These are phyloP conservation scores for Candida boleticola DNA, from an alignment of 805 yeast species.

Conservation along the genomic window DNA sequence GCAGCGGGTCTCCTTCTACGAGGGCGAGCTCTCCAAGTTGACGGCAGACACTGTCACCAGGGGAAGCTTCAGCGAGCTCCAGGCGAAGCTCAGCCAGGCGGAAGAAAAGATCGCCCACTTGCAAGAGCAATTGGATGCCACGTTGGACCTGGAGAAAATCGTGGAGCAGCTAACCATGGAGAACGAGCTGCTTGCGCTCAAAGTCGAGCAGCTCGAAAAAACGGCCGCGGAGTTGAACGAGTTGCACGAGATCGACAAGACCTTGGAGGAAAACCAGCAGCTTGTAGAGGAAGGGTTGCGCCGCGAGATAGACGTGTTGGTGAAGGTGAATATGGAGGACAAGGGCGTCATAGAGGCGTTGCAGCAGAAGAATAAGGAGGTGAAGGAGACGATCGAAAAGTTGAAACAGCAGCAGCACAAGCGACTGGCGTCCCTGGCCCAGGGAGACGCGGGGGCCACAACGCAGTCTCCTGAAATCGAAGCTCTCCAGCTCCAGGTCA, in stretches of 20 bases:
- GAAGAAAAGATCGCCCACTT: constrained; percentile 24
- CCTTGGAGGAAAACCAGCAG: constrained; percentile 45
- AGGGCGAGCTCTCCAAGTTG: constrained; percentile 17
- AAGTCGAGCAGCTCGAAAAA: constrained; percentile 29
- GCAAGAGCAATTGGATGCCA: constrained; percentile 31
- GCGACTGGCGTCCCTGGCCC: background rate
- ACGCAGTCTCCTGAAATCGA: constrained; percentile 11
- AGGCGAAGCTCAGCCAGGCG: constrained; percentile 25
- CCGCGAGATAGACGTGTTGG: constrained; percentile 29
- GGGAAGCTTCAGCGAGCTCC: constrained; percentile 25
- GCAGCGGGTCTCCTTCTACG: constrained; percentile 22
- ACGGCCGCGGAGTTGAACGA: constrained; percentile 48
- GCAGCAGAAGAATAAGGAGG: constrained; percentile 17
- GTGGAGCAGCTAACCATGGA: constrained; percentile 33
- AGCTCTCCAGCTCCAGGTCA: constrained; percentile 15
- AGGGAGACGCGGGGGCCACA: background rate
- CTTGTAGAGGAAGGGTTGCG: constrained; percentile 44
- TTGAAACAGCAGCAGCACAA: constrained; percentile 10
- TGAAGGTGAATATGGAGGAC: constrained; percentile 14
- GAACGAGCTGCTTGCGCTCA: constrained; percentile 32
- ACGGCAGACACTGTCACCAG: constrained; percentile 8
- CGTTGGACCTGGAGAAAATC: constrained; percentile 33
- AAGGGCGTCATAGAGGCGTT: constrained; percentile 15
- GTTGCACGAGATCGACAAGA: constrained; percentile 47
- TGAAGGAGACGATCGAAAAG: constrained; percentile 18